Evolutionary conservation across 768 basidiomycete species (phyloP), one percentile per base, ranked within the genome.

Genomic region (Tephrocybe sp.): DNA sequence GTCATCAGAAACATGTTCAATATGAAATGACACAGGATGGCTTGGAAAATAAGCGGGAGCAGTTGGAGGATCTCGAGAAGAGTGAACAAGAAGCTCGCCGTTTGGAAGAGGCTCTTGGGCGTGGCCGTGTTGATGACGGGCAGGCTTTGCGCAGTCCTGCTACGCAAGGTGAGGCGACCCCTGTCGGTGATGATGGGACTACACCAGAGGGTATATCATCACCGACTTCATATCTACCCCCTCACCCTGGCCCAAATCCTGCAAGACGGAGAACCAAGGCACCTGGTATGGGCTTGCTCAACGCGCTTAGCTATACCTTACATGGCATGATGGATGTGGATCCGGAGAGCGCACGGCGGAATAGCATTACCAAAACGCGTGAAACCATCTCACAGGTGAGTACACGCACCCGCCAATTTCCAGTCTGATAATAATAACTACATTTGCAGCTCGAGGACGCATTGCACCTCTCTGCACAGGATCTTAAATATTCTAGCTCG

Each of bases 241-340:
- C 88, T 5, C 88, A 88, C 62, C 89, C 87, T n/a, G 88, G 86
- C 5, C 84, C 86, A 13, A 88, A 77, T 58, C 86, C 86, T 45
- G 70, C 77, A 27, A 68, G 73, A 49, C 67, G 77, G 50, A 75
- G 76, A 63, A 69, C 77, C 45, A 77, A 79, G 49, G 71, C 83
- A 11, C 86, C 88, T 46, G 89, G 88, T 6, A 90, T 90, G 78
- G 94, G 91, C 16, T 70, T 99, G 19, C 61, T 99, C 29, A 92
- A 84, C 57, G 97, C 97, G 13, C 72, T 99, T 36, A 93, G 88
- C 61, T 94, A 97, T 68, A 94, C 94, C 19, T 66, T 99, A 47
- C 93, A 94, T 57, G 94, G 95, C 4, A 94, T 98, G 85, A 97
- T 99, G 86, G 97, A 99, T 58, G 90, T 90, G 15, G 97, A 99